A percentile compares a stretch with the other conserved stretches of the same genome.
These are phyloP conservation scores for Cryptosporidium felis DNA, from an alignment of 169 alveolate genomes.

Conservation along the genomic window DNA sequence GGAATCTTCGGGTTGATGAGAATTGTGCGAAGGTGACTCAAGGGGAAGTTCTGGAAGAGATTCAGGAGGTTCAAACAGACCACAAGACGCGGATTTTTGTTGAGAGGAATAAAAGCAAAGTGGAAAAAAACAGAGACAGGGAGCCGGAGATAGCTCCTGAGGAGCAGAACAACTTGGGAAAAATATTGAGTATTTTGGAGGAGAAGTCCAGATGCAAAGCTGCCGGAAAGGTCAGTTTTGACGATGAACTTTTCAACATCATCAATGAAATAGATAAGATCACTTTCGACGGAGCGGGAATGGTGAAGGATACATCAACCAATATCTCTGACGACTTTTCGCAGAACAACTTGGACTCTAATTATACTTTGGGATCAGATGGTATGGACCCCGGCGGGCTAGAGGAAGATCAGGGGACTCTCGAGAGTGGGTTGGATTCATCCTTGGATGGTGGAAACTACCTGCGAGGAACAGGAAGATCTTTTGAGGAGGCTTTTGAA, in stretches of 20 bases:
- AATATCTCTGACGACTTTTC: constrained; percentile 32
- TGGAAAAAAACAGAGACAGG: neutral
- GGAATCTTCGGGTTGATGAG: no score
- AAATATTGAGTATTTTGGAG: neutral
- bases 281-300: neutral
- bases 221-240: constrained; percentile 1
- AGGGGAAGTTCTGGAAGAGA: no score
- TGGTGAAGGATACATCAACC: constrained; percentile 33
- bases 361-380: no score
- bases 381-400: no score
- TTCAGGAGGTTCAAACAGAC: no score
- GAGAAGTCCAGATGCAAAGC: neutral
- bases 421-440: no score
- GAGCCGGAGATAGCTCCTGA: neutral
- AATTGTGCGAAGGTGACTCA: no score
- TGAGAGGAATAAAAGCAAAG: neutral
- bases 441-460: no score
- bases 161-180: neutral
- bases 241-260: constrained; percentile 38
- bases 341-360: neutral
- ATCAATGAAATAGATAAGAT: constrained; percentile 47
- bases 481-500: no score
- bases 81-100: neutral
- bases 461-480: no score
- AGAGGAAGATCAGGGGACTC: no score